Conservation (phyloP, 768 basidiomycete species). For the Psilocybe azurescens region DNA sequence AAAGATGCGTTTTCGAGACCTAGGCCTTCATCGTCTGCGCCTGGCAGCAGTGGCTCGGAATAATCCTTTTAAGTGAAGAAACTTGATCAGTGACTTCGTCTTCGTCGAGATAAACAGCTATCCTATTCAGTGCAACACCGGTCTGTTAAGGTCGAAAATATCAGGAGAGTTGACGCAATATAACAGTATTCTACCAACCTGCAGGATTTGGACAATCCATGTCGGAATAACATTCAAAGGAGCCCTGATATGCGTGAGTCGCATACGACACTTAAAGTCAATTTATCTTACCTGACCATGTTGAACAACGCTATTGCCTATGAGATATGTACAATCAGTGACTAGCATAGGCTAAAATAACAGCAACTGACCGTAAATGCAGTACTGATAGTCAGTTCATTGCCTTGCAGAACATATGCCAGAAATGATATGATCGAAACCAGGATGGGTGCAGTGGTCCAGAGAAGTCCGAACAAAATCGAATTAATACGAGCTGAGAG, state of each 20-base stretch:
- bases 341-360: not conserved
- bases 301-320: constrained; percentile 82
- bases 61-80: constrained; percentile 59
- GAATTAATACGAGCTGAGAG: constrained; percentile 69
- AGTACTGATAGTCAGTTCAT: constrained; percentile 75
- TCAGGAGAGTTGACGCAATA: not conserved
- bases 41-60: constrained; percentile 31
- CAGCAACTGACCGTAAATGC: constrained; percentile 76
- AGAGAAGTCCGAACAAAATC: constrained; percentile 72
- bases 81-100: constrained; percentile 73
- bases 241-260: constrained; percentile 36
- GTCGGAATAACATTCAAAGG: constrained; percentile 83
- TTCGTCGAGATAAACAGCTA: constrained; percentile 69
- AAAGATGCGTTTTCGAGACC: constrained; percentile 65
- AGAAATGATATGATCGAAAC: constrained; percentile 85
- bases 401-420: constrained; percentile 70
- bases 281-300: constrained; percentile 70
- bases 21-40: constrained; percentile 46
- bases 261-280: not conserved
- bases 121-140: constrained; percentile 68
- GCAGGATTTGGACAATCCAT: constrained; percentile 80
- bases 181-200: constrained; percentile 36
- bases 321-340: not conserved
- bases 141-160: constrained; percentile 39
- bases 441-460: constrained; percentile 77